These are phyloP conservation scores for Wickerhamiella azymoides DNA, from an alignment of 805 yeast species.

Conservation along the genomic window DNA sequence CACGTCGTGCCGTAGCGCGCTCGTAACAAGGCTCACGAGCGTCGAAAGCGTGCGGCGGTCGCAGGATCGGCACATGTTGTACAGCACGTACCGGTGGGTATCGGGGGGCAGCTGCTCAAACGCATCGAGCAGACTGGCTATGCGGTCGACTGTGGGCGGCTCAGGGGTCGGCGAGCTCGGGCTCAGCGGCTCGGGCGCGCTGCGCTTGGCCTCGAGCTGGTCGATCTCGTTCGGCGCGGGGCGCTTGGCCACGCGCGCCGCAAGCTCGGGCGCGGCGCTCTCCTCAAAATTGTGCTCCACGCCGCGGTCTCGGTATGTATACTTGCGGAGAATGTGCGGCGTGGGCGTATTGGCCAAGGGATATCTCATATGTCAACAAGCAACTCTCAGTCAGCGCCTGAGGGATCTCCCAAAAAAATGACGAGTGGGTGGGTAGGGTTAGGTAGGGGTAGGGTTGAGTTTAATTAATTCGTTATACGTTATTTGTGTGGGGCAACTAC, in stretches of 20 bases:
- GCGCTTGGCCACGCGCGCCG: constrained; percentile 7
- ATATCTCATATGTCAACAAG: constrained; percentile 10
- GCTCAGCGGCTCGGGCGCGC: constrained; percentile 9
- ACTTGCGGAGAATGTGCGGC: constrained; percentile 23
- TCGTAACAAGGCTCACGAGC: constrained; percentile 37
- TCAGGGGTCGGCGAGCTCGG: constrained; percentile 4
- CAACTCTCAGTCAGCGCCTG: neutral
- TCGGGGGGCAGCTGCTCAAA: constrained; percentile 31
- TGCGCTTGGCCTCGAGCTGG: constrained; percentile 15
- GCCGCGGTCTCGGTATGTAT: constrained; percentile 22
- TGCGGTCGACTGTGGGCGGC: constrained; percentile 8
- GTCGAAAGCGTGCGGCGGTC: constrained; percentile 51
- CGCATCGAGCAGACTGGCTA: constrained; percentile 20
- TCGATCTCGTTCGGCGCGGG: constrained; percentile 8
- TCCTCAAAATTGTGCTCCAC: constrained; percentile 20
- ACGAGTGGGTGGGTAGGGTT: too few species aligned
- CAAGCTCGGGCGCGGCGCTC: constrained; percentile 9
- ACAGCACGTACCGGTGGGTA: constrained; percentile 38
- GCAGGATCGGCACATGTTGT: constrained; percentile 41
- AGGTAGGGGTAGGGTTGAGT: too few species aligned
- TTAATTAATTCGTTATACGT: too few species aligned
- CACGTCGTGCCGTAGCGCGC: constrained; percentile 58
- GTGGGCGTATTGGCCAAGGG: constrained; percentile 25
- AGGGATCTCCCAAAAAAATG: too few species aligned
- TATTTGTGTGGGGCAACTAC: too few species aligned